Evolutionary conservation across 1,139 yeast genomes (phyloP), one percentile per base, ranked within the genome.

Genomic region (Yamadazyma aaseri): DNA sequence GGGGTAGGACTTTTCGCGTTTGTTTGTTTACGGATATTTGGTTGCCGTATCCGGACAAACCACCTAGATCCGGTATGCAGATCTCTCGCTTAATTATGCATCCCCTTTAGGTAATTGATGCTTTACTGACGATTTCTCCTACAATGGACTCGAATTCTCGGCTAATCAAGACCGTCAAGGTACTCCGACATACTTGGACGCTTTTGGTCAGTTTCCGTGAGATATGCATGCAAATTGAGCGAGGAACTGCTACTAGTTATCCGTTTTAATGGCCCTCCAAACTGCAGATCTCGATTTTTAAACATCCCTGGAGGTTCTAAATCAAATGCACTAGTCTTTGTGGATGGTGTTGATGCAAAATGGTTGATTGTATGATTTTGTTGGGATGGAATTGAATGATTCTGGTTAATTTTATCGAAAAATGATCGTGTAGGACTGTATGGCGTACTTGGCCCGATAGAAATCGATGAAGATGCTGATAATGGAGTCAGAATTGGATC

Each of bases 161-260:
- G n/a, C n/a, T n/a, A n/a, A n/a, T 22, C 13, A 7, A 22, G n/a
- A 6, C 25, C 25, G n/a, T 22, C 25, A 6, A 25, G n/a, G 17
- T 7, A 25, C 8, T 5, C 51, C 44, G 28, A 61, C 70, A 40
- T 22, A 22, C 25, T 22, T 6, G 25, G 25, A 7, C 25, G 8
- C n/a, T 22, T 22, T 7, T 7, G 6, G 8, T 22, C 25, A 10
- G 6, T 9, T 12, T 68, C 74, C 4, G 73, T 67, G 32, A 70
- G 53, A 40, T 67, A 70, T 6, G 72, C 74, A 43, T 70, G 63
- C 33, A 70, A 56, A 42, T 70, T 70, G 26, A 70, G 55, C 23
- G 72, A 65, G 20, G 72, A 64, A 35, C 63, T 63, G 14, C 71
- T 63, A 41, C 73, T 65, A 27, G 73, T 58, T 20, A 69, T 65